Conservation (phyloP, 805 yeast species). For the Lachancea waltii region DNA sequence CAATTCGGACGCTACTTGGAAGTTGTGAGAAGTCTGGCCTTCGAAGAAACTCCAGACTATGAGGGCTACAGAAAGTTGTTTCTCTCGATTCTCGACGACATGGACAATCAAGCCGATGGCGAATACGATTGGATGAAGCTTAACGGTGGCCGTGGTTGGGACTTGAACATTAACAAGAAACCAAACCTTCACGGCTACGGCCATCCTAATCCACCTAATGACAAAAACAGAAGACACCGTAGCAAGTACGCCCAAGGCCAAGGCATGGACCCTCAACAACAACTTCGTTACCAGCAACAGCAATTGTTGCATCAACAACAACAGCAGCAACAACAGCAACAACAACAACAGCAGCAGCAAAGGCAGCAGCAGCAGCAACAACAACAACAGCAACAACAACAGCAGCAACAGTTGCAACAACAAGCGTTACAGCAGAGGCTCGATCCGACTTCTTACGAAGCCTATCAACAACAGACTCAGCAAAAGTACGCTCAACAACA, state of each 20-base stretch:
- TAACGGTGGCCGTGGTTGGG: conserved; percentile 96
- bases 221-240: conserved; percentile 35
- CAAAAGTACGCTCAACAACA: conserved; percentile 32
- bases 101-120: conserved; percentile 70
- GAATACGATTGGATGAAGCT: conserved; percentile 98
- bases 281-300: conserved; percentile 20
- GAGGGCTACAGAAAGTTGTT: conserved; percentile 74
- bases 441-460: conserved; percentile 39
- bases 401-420: conserved; percentile 12
- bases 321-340: conserved; percentile 23
- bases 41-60: conserved; percentile 93
- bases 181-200: conserved; percentile 96
- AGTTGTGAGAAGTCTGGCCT: conserved; percentile 79
- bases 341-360: conserved; percentile 25
- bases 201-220: conserved; percentile 79
- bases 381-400: conserved; percentile 10
- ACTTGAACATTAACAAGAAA: conserved; percentile 77
- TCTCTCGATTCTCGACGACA: conserved; percentile 67
- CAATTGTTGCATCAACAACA: conserved; percentile 17
- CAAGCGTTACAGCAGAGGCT: conserved; percentile 25
- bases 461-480: conserved; percentile 34
- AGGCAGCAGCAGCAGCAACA: conserved; percentile 15
- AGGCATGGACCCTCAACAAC: conserved; percentile 18
- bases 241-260: conserved; percentile 32
- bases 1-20: conserved; percentile 91